Percentiles rank a stretch among this genome's conserved stretches.
phyloP scores from a whole-genome alignment of 768 basidiomycete species.

The Pisolithus orientalis region DNA sequence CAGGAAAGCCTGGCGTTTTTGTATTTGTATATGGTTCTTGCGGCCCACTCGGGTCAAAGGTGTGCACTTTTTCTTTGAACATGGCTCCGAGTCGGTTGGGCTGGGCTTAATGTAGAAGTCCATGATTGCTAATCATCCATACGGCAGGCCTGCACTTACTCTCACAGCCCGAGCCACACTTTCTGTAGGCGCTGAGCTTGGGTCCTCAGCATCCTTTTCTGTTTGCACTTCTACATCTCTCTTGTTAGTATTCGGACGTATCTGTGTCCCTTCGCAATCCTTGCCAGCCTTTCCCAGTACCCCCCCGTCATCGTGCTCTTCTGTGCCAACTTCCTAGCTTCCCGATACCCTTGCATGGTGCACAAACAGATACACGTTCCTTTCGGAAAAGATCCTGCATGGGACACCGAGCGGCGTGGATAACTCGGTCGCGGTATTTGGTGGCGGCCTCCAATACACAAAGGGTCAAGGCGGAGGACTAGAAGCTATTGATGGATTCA shows the following conservation, averaged over 20 bases:
- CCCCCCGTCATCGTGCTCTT: conserved; percentile 3
- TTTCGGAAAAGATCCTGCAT: conserved; percentile 93
- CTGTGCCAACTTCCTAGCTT: conserved; percentile 47
- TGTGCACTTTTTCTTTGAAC: conserved; percentile 1
- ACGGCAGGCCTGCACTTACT: conserved; percentile 63
- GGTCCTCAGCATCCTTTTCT: conserved; percentile 95
- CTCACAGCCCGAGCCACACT: conserved; percentile 83
- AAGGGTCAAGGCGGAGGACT: conserved; percentile 75
- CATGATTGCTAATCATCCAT: not conserved
- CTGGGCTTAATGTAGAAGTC: no score
- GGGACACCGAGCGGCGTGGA: conserved; percentile 98
- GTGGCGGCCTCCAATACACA: conserved; percentile 88
- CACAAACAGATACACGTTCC: conserved; percentile 90
- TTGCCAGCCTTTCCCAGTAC: not conserved
- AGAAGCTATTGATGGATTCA: conserved; percentile 81
- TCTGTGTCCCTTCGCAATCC: conserved; percentile 45
- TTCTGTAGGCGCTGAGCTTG: conserved; percentile 92
- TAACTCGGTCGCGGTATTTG: conserved; percentile 89
- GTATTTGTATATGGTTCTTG: conserved; percentile 85
- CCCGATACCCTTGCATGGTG: conserved; percentile 60
- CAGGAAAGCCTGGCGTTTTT: conserved; percentile 71
- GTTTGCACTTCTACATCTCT: conserved; percentile 78
- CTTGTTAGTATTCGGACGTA: conserved; percentile 67
- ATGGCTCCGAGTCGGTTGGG: conserved; percentile 4
- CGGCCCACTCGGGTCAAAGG: conserved; percentile 16